Base-by-base conservation (phyloP, 257 asterid species). In the Datura wrightii region DNA sequence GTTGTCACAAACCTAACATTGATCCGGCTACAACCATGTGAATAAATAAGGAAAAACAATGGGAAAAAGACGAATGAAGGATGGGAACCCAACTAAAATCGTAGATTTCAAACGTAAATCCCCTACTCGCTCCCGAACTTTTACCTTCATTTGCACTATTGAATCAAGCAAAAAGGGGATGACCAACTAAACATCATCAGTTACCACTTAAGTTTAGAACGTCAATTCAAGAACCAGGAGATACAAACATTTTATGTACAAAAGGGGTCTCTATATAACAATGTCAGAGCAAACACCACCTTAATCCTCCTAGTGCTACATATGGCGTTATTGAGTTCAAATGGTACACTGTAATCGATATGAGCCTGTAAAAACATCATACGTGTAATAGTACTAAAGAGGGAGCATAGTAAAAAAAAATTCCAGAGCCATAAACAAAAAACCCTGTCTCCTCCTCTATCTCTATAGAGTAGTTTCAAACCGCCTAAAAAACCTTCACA, bases 131-230 rank as follows among this genome's bases (percentile, higher is more conserved):
- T 16, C 36, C 79, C 2, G 15, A 41, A 24, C 31, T 24, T 24
- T 24, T 24, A 24, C 31, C 80, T 10, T 72, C 80, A 72, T 46
- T 72, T 72, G 56, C 58, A 72, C 19, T 72, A 46, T 46, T 19
- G 80, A 72, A 72, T 72, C 5, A 4, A 50, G 80, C n/a, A 19
- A 46, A 46, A 72, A 24, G 24, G n/a, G 59, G 59, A 72, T 46
- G n/a, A 46, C 80, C 36, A 71, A 71, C 54, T 70, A 37, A 69
- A 70, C 55, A 71, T 71, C 79, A 71, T 70, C 79, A 70, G 34
- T 70, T 70, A 24, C 34, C 36, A 41, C 14, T 18, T 42, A 70
- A 3, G 36, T 41, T 1, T 16, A 70, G 80, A 48, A 10, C 39
- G 10, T 71, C 37, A 71, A 72, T 72, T 10, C 80, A n/a, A 71